Percentiles rank a stretch among this genome's conserved stretches.
These are phyloP conservation scores for Amanita jacksonii DNA, from an alignment of 768 basidiomycete genomes.

Conservation along the genomic window DNA sequence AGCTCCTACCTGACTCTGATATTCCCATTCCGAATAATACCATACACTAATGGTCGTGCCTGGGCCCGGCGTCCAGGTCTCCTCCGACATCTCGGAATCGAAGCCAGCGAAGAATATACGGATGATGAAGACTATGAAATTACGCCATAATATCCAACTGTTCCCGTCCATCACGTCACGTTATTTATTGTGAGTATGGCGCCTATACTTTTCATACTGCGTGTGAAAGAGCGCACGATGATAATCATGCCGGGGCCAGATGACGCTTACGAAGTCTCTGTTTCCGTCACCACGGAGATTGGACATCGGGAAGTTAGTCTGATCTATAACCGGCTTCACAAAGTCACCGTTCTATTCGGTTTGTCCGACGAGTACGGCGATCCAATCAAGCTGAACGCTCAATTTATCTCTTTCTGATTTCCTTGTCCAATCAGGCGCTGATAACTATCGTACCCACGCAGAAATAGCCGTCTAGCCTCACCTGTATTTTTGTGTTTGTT, in stretches of 20 bases:
- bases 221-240: not conserved
- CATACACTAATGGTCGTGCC: conserved; percentile 75
- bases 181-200: conserved; percentile 1
- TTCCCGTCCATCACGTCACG: not conserved
- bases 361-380: not conserved
- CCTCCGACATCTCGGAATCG: conserved; percentile 49
- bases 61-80: conserved; percentile 71
- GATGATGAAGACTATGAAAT: conserved; percentile 58
- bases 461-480: no score
- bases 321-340: conserved; percentile 51
- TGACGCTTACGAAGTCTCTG: conserved; percentile 45
- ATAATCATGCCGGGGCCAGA: conserved; percentile 74
- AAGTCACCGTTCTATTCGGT: not conserved
- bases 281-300: not conserved
- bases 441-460: no score
- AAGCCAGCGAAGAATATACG: conserved; percentile 80
- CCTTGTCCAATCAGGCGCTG: no score
- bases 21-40: conserved; percentile 68
- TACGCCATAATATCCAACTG: not conserved
- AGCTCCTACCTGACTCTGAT: conserved; percentile 77
- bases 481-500: no score
- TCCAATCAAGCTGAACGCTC: no score
- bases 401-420: no score
- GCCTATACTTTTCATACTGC: not conserved
- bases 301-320: conserved; percentile 38